Evolutionary conservation across 371 early-diverging fungal species (phyloP).

Genomic region (Syncephalastrum contaminatum): DNA sequence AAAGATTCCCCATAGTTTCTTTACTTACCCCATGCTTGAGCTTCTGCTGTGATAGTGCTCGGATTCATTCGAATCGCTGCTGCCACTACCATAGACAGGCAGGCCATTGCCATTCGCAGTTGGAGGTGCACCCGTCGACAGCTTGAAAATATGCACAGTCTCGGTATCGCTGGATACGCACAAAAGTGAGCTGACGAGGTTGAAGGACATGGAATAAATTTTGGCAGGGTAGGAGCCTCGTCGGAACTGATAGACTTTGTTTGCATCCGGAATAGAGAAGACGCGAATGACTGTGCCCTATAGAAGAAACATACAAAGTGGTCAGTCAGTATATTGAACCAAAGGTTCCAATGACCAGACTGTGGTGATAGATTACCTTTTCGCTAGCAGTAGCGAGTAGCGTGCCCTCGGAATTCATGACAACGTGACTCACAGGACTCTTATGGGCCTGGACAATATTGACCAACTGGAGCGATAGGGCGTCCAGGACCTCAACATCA

Average conservation of each 20-base stretch:
- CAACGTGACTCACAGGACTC: conserved; percentile 76
- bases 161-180: conserved; percentile 92
- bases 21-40: conserved; percentile 1
- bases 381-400: conserved; percentile 94
- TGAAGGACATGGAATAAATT: conserved; percentile 91
- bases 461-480: conserved; percentile 78
- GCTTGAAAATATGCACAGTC: conserved; percentile 95
- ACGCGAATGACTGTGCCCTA: conserved; percentile 97
- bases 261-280: conserved; percentile 84
- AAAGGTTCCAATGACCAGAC: too few species aligned
- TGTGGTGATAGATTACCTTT: conserved; percentile 57
- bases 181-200: conserved; percentile 75
- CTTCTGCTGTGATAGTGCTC: conserved; percentile 11
- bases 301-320: not conserved
- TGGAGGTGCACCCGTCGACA: conserved; percentile 31
- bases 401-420: conserved; percentile 88
- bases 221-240: conserved; percentile 90
- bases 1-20: not conserved
- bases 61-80: not conserved
- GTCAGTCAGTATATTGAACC: not conserved
- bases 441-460: conserved; percentile 95
- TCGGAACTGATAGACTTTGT: conserved; percentile 92
- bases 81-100: conserved; percentile 2
- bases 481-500: conserved; percentile 90
- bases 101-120: conserved; percentile 2